phyloP scores from a whole-genome alignment of 2,329 filamentous ascomycete genomes.

The Calonectria hongkongensis region DNA sequence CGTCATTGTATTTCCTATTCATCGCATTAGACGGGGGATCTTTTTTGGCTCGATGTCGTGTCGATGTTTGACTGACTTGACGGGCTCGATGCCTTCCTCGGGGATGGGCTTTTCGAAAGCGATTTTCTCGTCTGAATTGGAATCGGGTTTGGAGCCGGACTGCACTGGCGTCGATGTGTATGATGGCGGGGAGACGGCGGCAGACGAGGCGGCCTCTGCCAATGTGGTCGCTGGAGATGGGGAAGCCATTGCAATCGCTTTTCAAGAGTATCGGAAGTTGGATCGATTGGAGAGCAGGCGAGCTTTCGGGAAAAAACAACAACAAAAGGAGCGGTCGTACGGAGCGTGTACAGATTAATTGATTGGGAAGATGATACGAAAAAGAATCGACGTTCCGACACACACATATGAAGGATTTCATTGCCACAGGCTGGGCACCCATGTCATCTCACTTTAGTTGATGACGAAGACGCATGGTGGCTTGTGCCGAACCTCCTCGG shows the following conservation, averaged over 20 bases:
- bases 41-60: not conserved
- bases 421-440: not conserved
- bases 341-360: not conserved
- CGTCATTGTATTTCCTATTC: slow-evolving; percentile 41
- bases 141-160: not conserved
- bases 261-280: not conserved
- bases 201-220: slow-evolving; percentile 23
- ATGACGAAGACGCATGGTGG: slow-evolving; percentile 14
- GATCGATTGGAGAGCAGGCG: not conserved
- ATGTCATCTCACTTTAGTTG: slow-evolving; percentile 21
- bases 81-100: slow-evolving; percentile 32
- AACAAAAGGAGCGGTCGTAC: not conserved
- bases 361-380: not conserved
- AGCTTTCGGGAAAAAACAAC: not conserved
- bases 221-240: slow-evolving; percentile 27
- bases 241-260: slow-evolving; percentile 14
- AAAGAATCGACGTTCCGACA: slow-evolving; percentile 1
- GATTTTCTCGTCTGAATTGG: slow-evolving; percentile 49
- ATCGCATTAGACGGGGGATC: not conserved
- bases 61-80: not conserved
- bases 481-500: slow-evolving; percentile 14
- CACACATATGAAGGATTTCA: not conserved
- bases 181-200: slow-evolving; percentile 48
- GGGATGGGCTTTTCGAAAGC: slow-evolving; percentile 35
- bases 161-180: slow-evolving; percentile 42